These are phyloP conservation scores for Malania oleifera DNA, from an alignment of 164 flowering plant genomes.

Conservation along the genomic window DNA sequence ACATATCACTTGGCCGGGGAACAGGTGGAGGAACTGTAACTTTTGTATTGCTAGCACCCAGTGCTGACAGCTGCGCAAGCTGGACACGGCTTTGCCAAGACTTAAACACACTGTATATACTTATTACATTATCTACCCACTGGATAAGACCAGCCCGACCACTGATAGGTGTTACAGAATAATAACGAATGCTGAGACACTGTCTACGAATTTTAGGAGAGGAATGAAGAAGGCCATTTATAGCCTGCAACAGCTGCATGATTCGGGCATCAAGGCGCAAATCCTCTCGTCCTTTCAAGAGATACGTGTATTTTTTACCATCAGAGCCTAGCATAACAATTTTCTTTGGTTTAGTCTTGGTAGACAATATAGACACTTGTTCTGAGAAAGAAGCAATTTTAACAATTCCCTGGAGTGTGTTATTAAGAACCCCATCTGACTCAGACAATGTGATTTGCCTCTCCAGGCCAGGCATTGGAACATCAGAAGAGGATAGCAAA, in stretches of 20 bases:
- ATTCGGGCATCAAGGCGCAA: slow-evolving; percentile 98
- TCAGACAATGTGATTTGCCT: slow-evolving; percentile 54
- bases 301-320: slow-evolving; percentile 87
- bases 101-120: slow-evolving; percentile 88
- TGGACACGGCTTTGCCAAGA: slow-evolving; percentile 86
- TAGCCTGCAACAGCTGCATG: slow-evolving; percentile 93
- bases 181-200: slow-evolving; percentile 67
- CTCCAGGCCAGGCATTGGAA: slow-evolving; percentile 99
- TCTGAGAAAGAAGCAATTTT: slow-evolving; percentile 82
- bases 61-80: slow-evolving; percentile 51
- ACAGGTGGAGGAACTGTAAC: slow-evolving; percentile 61
- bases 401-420: slow-evolving; percentile 54
- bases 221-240: slow-evolving; percentile 66
- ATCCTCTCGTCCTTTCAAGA: slow-evolving; percentile 94
- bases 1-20: slow-evolving; percentile 97
- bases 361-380: slow-evolving; percentile 69
- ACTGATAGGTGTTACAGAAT: slow-evolving; percentile 96
- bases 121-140: slow-evolving; percentile 94
- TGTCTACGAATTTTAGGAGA: slow-evolving; percentile 46
- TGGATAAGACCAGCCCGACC: slow-evolving; percentile 97
- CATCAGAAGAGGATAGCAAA: slow-evolving; percentile 71
- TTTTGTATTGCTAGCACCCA: slow-evolving; percentile 43
- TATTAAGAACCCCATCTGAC: slow-evolving; percentile 32
- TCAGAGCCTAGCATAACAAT: slow-evolving; percentile 78
- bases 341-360: slow-evolving; percentile 96